These are phyloP conservation scores for Aechmea fasciata DNA, from an alignment of 176 grass and related monocot species.

Conservation along the genomic window DNA sequence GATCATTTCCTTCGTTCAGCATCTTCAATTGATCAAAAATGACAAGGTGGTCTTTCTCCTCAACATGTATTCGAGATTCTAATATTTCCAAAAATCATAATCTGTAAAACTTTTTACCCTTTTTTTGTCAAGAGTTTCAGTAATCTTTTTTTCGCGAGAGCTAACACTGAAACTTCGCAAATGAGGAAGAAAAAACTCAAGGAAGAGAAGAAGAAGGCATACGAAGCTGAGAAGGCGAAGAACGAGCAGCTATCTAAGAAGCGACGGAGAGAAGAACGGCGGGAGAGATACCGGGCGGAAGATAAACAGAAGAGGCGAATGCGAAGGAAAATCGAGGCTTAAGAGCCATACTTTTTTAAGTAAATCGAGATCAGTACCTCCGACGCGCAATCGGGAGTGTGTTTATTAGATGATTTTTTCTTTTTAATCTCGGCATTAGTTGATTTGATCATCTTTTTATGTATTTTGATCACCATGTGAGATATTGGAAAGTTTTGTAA, in stretches of 20 bases:
- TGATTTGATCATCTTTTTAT: no score
- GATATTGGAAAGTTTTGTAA: no score
- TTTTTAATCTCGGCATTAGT: no score
- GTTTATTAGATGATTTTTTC: no score
- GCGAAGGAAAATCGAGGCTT: conserved; percentile 25
- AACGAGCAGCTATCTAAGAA: conserved; percentile 58
- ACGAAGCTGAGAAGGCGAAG: conserved; percentile 76
- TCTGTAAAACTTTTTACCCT: not conserved
- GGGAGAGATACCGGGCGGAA: conserved; percentile 68
- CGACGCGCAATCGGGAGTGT: no score
- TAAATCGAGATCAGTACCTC: no score
- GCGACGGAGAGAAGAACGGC: conserved; percentile 63
- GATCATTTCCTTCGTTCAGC: conserved; percentile 39
- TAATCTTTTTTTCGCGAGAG: no score
- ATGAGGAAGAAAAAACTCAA: conserved; percentile 56
- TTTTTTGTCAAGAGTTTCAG: not conserved
- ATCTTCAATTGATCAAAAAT: conserved; percentile 50
- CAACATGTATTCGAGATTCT: not conserved
- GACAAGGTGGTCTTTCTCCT: conserved; percentile 50
- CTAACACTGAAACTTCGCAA: conserved; percentile 21
- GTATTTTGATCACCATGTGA: no score
- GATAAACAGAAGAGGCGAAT: conserved; percentile 69
- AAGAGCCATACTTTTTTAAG: not conserved
- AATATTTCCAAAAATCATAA: not conserved
- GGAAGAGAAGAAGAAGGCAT: conserved; percentile 61